phyloP scores from a whole-genome alignment of 805 yeast genomes.

The Candida sithepensis region DNA sequence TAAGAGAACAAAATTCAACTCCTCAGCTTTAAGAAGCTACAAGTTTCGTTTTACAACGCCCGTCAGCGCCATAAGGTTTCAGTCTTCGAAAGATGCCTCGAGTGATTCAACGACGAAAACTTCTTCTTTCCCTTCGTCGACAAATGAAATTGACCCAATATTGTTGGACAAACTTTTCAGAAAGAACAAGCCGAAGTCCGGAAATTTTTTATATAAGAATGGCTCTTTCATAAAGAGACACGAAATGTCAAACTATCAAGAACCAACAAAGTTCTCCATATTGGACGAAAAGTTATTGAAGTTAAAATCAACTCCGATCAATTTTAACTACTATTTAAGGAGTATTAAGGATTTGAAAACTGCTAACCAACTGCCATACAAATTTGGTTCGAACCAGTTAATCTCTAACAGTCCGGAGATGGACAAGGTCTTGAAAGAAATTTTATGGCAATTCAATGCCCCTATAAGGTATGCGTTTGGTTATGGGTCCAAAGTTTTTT shows the following conservation, averaged over 20 bases:
- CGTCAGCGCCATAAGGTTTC: neutral
- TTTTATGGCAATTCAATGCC: conserved; percentile 59
- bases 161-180: conserved; percentile 28
- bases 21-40: neutral
- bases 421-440: conserved; percentile 42
- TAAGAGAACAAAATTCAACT: neutral
- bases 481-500: conserved; percentile 91
- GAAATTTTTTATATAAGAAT: conserved; percentile 6
- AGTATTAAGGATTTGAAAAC: conserved; percentile 28
- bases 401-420: conserved; percentile 39
- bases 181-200: conserved; percentile 23
- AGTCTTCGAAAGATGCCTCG: conserved; percentile 1
- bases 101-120: neutral
- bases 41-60: neutral
- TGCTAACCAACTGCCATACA: conserved; percentile 47
- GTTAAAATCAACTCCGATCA: conserved; percentile 30
- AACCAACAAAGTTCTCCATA: conserved; percentile 22
- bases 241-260: conserved; percentile 18
- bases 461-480: conserved; percentile 84
- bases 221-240: conserved; percentile 19
- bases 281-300: conserved; percentile 29
- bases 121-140: conserved; percentile 3
- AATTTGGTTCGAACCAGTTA: conserved; percentile 58
- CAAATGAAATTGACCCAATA: conserved; percentile 24
- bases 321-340: conserved; percentile 33